Conservation (phyloP, 345 rosid genomes). For the Dipteronia dyeriana region DNA sequence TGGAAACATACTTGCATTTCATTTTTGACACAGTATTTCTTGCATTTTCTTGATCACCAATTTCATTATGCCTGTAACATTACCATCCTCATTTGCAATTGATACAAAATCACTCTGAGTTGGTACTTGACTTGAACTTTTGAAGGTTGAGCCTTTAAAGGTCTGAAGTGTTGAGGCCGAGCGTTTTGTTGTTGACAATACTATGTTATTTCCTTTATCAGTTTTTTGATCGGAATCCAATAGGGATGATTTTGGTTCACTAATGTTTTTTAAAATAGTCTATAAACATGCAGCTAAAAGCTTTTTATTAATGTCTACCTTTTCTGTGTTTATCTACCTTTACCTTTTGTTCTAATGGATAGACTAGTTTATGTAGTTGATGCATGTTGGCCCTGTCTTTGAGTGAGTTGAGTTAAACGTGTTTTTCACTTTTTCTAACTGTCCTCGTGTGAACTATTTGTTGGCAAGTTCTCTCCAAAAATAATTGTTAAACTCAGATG, state of each 20-base stretch:
- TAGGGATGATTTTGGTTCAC: background rate
- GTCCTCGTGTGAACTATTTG: background rate
- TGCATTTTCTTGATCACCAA: background rate
- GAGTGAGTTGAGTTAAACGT: background rate
- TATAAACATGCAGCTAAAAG: background rate
- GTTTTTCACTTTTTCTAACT: background rate
- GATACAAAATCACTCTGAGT: background rate
- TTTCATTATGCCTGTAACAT: background rate
- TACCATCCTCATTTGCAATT: background rate
- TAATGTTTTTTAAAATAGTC: background rate
- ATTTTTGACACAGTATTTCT: background rate
- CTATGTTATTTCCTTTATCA: background rate
- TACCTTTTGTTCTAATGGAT: background rate
- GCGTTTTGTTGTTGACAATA: background rate
- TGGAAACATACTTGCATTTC: background rate
- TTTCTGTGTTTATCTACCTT: background rate
- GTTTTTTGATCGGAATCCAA: background rate
- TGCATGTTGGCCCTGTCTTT: background rate
- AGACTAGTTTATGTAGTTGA: constrained; percentile 1
- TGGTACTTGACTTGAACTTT: background rate
- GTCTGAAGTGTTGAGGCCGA: background rate
- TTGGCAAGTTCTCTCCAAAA: background rate
- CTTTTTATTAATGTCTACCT: background rate
- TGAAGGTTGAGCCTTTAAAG: background rate
- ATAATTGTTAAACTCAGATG: background rate